These are phyloP conservation scores for Naganishia albida DNA, from an alignment of 1,284 basidiomycete species.

Conservation along the genomic window DNA sequence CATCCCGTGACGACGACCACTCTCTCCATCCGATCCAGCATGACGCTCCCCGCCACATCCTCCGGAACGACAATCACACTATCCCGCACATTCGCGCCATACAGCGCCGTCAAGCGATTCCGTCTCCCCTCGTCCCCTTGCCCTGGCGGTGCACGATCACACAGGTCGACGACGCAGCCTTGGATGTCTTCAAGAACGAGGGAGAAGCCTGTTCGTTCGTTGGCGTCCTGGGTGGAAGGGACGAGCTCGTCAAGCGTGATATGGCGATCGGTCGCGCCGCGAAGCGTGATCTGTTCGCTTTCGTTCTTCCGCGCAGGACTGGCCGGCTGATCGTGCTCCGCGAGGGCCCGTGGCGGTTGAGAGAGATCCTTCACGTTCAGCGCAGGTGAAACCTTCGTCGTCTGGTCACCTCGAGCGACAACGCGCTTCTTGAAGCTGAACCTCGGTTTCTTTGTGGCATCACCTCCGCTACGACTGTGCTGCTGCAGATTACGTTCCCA, in stretches of 20 bases:
- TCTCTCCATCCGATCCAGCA: slow-evolving; percentile 15
- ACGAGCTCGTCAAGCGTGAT: slow-evolving; percentile 18
- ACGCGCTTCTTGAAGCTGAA: slow-evolving; percentile 16
- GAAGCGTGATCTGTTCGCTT: slow-evolving; percentile 13
- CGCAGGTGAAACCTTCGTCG: background rate
- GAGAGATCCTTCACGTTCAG: background rate
- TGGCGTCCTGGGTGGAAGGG: background rate
- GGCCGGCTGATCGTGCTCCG: background rate
- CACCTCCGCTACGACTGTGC: background rate
- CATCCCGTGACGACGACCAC: slow-evolving; percentile 27
- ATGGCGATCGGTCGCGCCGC: background rate
- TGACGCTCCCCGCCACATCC: slow-evolving; percentile 32
- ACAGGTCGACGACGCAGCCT: slow-evolving; percentile 21
- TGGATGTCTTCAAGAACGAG: slow-evolving; percentile 11
- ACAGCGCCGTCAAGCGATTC: slow-evolving; percentile 24
- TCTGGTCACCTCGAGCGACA: background rate
- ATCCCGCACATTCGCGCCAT: slow-evolving; percentile 16
- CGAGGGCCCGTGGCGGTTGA: background rate
- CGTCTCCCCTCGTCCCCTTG: background rate
- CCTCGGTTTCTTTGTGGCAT: background rate
- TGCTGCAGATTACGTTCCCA: slow-evolving; percentile 1
- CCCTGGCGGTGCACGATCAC: background rate
- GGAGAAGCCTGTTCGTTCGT: slow-evolving; percentile 6
- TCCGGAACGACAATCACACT: slow-evolving; percentile 12
- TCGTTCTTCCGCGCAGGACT: background rate